Percentiles rank a stretch among this genome's conserved stretches.
Conservation (phyloP, 2,329 filamentous ascomycete genomes). For the Aureobasidium sp. region DNA sequence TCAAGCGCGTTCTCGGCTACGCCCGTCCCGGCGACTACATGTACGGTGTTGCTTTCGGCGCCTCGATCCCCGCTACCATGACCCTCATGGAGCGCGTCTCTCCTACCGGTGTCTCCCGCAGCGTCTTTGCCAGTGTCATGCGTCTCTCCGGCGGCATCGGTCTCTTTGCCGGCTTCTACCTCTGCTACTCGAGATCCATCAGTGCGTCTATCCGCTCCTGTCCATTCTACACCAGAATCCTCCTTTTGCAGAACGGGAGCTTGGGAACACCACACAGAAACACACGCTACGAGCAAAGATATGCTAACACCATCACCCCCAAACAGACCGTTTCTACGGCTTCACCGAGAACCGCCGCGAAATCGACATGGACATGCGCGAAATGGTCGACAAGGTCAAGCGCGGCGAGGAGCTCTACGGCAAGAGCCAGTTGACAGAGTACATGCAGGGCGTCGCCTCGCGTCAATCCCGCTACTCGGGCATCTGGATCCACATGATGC, state of each 20-base stretch:
- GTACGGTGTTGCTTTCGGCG: constrained; percentile 57
- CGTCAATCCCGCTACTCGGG: constrained; percentile 88
- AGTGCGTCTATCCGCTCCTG: constrained; percentile 48
- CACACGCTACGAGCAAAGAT: neutral
- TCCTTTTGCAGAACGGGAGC: neutral
- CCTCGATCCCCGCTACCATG: constrained; percentile 65
- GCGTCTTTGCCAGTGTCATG: constrained; percentile 75
- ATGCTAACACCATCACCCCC: neutral
- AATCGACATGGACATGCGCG: constrained; percentile 90
- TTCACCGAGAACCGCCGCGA: constrained; percentile 88
- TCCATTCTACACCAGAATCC: neutral
- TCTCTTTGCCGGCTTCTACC: constrained; percentile 67
- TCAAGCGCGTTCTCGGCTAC: constrained; percentile 83
- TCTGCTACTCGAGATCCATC: constrained; percentile 75
- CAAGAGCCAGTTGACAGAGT: constrained; percentile 63
- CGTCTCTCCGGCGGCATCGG: constrained; percentile 67
- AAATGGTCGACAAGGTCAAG: constrained; percentile 98
- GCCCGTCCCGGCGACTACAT: constrained; percentile 77
- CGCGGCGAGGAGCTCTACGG: constrained; percentile 84
- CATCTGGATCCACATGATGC: constrained; percentile 72
- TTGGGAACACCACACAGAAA: neutral
- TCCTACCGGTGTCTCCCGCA: constrained; percentile 74
- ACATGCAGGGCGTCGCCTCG: constrained; percentile 88
- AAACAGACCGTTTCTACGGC: constrained; percentile 85
- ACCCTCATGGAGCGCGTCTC: constrained; percentile 73